Base-by-base conservation (phyloP, 805 yeast genomes). In the Limtongia smithiae region DNA sequence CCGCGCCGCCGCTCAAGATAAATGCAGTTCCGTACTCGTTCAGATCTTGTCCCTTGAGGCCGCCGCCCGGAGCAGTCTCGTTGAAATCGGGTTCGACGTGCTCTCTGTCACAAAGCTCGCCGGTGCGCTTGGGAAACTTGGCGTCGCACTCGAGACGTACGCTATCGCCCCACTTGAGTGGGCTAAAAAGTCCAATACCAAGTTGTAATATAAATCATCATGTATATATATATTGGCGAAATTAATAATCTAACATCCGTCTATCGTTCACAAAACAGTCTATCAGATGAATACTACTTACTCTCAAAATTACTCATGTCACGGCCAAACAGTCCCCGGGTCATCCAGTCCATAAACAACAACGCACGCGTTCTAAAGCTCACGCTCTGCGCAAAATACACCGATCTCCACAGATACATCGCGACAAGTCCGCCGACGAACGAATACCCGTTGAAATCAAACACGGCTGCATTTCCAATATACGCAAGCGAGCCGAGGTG, bases 321-420 rank as follows among this genome's bases (percentile, higher is more conserved):
- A 12, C 60, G 53, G 17, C 60, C 60, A 35, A 55, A 55, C 38
- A 55, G 27, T 4, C 57, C 59, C 27, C 57, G 75, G 65, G 80
- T 80, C 55, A 81, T 60, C 85, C 85, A 81, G 63, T 82, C 86
- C 76, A 79, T 76, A 68, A 77, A 77, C 63, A 82, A 65, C 57
- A 80, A 69, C 3, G 78, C 82, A 62, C 86, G 74, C 4, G 82
- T 78, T 65, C 85, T 73, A 60, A 78, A 64, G 51, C 83, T 77
- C 34, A 82, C 85, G 44, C 82, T 75, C 64, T 81, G 83, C 28
- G 84, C 77, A 66, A 81, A 81, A 66, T 81, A 81, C 25, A 79
- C 83, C 42, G 82, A 75, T 70, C 87, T 76, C 87, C 87, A 81
- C 46, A 81, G 66, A 62, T 82, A 82, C 81, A 82, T 78, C n/a